These are phyloP conservation scores for Coemansia sp. DNA, from an alignment of 192 early-diverging fungal genomes.

Conservation along the genomic window DNA sequence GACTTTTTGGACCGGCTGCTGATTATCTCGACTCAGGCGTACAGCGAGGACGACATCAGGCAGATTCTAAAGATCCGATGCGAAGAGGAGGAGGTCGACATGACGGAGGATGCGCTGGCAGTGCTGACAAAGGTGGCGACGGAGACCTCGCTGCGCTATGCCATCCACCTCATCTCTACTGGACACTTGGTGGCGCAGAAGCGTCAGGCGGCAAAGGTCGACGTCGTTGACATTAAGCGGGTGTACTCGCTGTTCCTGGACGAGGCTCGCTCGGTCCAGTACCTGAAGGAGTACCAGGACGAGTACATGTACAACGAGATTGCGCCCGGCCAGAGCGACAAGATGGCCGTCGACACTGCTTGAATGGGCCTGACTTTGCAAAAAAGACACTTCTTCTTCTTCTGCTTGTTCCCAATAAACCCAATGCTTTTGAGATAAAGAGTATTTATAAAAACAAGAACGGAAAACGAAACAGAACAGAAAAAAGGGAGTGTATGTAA, in stretches of 20 bases:
- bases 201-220: constrained; percentile 84
- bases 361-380: background rate
- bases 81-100: constrained; percentile 92
- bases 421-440: too few species aligned
- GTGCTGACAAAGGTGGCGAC: constrained; percentile 89
- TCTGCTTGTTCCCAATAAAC: too few species aligned
- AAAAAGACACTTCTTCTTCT: too few species aligned
- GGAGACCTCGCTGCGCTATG: constrained; percentile 91
- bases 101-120: constrained; percentile 84
- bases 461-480: background rate
- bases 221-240: constrained; percentile 92
- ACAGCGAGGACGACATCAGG: constrained; percentile 82
- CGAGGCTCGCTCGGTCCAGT: constrained; percentile 95
- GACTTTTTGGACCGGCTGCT: constrained; percentile 95
- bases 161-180: constrained; percentile 98
- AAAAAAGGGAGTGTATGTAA: background rate
- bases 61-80: constrained; percentile 91
- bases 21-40: constrained; percentile 93
- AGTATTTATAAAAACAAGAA: background rate
- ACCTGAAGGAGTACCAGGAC: constrained; percentile 91
- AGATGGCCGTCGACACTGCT: constrained; percentile 34
- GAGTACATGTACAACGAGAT: constrained; percentile 89
- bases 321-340: constrained; percentile 13
- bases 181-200: constrained; percentile 89
- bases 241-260: constrained; percentile 97